Conservation (phyloP, 768 basidiomycete species). For the Boletus patriciae region DNA sequence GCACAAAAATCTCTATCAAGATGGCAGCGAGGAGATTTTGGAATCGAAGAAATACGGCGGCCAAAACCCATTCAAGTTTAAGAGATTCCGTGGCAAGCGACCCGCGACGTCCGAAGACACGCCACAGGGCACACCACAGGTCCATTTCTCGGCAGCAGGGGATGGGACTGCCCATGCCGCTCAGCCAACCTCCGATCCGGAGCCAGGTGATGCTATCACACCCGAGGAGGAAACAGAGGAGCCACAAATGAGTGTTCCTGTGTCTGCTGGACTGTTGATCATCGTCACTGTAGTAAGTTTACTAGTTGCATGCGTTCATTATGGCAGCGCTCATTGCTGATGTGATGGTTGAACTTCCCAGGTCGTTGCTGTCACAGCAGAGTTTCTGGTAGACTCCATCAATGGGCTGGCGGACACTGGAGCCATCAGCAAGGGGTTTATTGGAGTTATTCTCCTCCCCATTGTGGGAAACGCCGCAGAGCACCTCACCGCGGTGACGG, state of each 20-base stretch:
- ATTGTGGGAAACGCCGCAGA: constrained; percentile 92
- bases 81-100: constrained; percentile 14
- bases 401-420: constrained; percentile 61
- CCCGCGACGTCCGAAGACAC: not conserved
- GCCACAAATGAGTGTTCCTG: constrained; percentile 51
- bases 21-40: constrained; percentile 38
- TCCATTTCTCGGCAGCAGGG: not conserved
- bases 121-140: constrained; percentile 1
- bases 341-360: constrained; percentile 22
- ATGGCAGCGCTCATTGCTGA: not conserved
- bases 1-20: constrained; percentile 68
- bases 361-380: constrained; percentile 59
- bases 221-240: constrained; percentile 38
- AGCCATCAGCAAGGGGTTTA: constrained; percentile 71
- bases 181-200: constrained; percentile 10
- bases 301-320: not conserved
- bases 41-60: constrained; percentile 43
- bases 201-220: not conserved
- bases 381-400: constrained; percentile 78
- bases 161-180: not conserved
- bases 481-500: constrained; percentile 87
- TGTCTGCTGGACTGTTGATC: constrained; percentile 53
- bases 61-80: constrained; percentile 37
- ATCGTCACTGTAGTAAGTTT: constrained; percentile 61
- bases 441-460: constrained; percentile 84